Evolutionary conservation across 106 monocot genomes (phyloP).

Genomic region (Dendrobium chrysotoxum): DNA sequence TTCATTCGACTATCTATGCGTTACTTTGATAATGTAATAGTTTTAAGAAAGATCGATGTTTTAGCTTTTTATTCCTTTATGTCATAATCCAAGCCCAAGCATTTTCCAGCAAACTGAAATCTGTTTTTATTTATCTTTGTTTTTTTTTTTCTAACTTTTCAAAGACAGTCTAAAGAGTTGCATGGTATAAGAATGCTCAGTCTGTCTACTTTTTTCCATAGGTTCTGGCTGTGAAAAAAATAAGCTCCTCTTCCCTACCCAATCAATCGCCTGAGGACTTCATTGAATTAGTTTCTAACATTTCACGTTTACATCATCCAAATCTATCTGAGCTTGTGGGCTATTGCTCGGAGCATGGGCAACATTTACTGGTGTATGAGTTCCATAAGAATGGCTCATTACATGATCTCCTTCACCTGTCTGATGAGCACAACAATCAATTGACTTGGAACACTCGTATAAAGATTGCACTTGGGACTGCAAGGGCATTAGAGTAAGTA

Average conservation of each 20-base stretch:
- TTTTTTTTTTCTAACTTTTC: neutral
- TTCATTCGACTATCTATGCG: neutral
- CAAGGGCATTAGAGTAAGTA: constrained; percentile 72
- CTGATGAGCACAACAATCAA: constrained; percentile 55
- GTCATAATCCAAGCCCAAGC: neutral
- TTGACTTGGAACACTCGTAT: constrained; percentile 61
- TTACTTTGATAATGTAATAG: neutral
- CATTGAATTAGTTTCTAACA: constrained; percentile 44
- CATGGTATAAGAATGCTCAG: neutral
- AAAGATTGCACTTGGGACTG: constrained; percentile 69
- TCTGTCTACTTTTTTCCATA: constrained; percentile 7
- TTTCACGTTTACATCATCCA: constrained; percentile 58
- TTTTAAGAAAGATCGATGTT: neutral
- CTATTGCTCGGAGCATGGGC: constrained; percentile 69
- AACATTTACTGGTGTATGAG: constrained; percentile 54
- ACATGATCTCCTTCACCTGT: constrained; percentile 58
- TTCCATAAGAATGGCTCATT: constrained; percentile 66
- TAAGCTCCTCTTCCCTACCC: constrained; percentile 36
- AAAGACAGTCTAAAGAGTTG: neutral
- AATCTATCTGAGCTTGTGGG: constrained; percentile 63
- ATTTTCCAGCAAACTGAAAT: neutral
- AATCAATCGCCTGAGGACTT: constrained; percentile 46
- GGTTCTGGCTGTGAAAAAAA: constrained; percentile 78
- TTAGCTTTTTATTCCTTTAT: neutral
- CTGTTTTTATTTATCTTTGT: neutral